Percentiles rank a stretch among this genome's conserved stretches.
These are phyloP conservation scores for Candida khao-thaluensis DNA, from an alignment of 805 yeast species.

Conservation along the genomic window DNA sequence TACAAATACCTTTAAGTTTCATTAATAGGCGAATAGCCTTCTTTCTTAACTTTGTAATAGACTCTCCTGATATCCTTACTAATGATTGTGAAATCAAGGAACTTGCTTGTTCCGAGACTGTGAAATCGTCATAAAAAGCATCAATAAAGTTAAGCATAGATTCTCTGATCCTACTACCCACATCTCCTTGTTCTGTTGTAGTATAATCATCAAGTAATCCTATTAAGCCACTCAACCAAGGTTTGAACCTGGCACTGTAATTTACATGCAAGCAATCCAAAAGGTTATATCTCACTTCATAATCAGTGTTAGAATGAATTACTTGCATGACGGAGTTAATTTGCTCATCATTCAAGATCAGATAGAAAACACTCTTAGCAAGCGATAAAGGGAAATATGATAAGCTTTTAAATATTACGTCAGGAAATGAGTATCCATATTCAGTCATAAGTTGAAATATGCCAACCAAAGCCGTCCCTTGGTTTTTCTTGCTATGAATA, in stretches of 20 bases:
- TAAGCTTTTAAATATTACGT: neutral
- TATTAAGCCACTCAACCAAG: conserved; percentile 16
- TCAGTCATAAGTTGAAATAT: conserved; percentile 7
- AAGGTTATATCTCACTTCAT: conserved; percentile 27
- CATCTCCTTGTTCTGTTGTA: conserved; percentile 80
- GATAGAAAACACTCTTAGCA: conserved; percentile 36
- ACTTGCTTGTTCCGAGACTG: neutral
- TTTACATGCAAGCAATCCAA: conserved; percentile 21
- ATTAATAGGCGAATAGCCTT: conserved; percentile 37
- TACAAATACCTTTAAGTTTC: conserved; percentile 21
- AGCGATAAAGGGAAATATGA: conserved; percentile 19
- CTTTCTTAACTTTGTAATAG: conserved; percentile 53
- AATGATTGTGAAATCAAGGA: conserved; percentile 23
- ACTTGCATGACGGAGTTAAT: conserved; percentile 22
- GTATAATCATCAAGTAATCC: conserved; percentile 72
- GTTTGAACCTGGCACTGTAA: neutral
- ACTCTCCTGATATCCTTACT: conserved; percentile 61
- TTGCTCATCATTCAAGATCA: conserved; percentile 7
- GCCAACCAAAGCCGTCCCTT: neutral
- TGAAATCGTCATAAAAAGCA: conserved; percentile 19
- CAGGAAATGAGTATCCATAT: conserved; percentile 3
- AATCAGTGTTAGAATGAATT: conserved; percentile 28
- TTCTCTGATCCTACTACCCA: conserved; percentile 73
- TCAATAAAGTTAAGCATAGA: conserved; percentile 46
- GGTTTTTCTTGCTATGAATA: conserved; percentile 2